Evolutionary conservation across 345 rosid species (phyloP).

Genomic region (Populus ilicifolia): DNA sequence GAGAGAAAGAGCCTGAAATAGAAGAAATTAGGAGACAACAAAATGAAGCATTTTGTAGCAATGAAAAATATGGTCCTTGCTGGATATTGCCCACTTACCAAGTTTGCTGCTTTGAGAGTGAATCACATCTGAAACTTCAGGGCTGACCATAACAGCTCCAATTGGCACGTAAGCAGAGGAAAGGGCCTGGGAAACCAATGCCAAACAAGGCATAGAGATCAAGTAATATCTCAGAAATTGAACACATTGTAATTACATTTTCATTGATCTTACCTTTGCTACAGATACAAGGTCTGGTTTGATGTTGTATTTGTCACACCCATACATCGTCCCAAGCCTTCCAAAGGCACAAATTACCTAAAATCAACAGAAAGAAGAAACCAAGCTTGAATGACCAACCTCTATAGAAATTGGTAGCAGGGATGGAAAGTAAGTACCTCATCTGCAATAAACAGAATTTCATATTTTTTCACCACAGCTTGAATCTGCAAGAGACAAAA

Average conservation of each 20-base stretch:
- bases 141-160: slow-evolving; percentile 84
- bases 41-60: neutral
- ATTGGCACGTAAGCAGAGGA: slow-evolving; percentile 95
- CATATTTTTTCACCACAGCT: slow-evolving; percentile 85
- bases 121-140: slow-evolving; percentile 78
- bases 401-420: neutral
- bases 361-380: slow-evolving; percentile 14
- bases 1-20: slow-evolving; percentile 71
- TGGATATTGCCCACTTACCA: slow-evolving; percentile 41
- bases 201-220: neutral
- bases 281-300: slow-evolving; percentile 83
- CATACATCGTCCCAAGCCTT: slow-evolving; percentile 93
- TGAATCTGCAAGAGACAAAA: slow-evolving; percentile 54
- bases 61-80: neutral
- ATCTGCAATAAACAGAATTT: slow-evolving; percentile 84
- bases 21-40: neutral
- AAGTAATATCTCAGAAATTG: neutral
- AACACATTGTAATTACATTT: neutral
- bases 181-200: slow-evolving; percentile 55
- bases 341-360: slow-evolving; percentile 99
- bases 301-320: slow-evolving; percentile 86
- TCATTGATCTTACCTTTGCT: slow-evolving; percentile 65
- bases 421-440: slow-evolving; percentile 48
- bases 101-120: slow-evolving; percentile 92
- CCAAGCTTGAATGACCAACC: neutral